Conservation (phyloP, 2,329 filamentous ascomycete genomes). For the Neonectria neomacrospora region DNA sequence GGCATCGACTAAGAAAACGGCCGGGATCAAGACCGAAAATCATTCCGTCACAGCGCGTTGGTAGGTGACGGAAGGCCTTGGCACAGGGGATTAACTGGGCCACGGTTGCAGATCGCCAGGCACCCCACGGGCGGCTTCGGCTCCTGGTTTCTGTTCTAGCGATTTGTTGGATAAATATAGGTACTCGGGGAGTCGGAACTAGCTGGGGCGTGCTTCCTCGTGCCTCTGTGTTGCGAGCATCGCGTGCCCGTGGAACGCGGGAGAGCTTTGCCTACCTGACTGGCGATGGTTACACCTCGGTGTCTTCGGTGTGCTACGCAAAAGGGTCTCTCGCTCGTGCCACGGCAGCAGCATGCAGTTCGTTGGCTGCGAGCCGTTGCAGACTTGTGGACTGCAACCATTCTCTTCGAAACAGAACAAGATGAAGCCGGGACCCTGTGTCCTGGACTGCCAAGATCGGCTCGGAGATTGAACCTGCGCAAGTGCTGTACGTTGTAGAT, state of each 20-base stretch:
- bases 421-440: neutral
- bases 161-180: conserved; percentile 1
- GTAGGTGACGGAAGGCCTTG: neutral
- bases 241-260: neutral
- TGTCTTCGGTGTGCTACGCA: neutral
- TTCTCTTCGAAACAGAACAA: neutral
- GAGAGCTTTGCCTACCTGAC: neutral
- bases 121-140: neutral
- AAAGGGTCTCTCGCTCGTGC: neutral
- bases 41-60: conserved; percentile 1
- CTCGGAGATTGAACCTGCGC: conserved; percentile 12
- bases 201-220: neutral
- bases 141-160: neutral
- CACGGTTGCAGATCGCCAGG: conserved; percentile 10
- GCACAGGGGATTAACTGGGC: neutral
- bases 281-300: neutral
- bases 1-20: neutral
- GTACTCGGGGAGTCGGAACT: neutral
- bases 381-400: neutral
- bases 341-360: neutral
- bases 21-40: conserved; percentile 6
- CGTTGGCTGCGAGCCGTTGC: neutral
- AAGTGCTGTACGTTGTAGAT: neutral
- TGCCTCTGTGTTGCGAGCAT: neutral
- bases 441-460: neutral